phyloP scores from a whole-genome alignment of 2,329 filamentous ascomycete genomes.

The Ceratocystis harringtonii region DNA sequence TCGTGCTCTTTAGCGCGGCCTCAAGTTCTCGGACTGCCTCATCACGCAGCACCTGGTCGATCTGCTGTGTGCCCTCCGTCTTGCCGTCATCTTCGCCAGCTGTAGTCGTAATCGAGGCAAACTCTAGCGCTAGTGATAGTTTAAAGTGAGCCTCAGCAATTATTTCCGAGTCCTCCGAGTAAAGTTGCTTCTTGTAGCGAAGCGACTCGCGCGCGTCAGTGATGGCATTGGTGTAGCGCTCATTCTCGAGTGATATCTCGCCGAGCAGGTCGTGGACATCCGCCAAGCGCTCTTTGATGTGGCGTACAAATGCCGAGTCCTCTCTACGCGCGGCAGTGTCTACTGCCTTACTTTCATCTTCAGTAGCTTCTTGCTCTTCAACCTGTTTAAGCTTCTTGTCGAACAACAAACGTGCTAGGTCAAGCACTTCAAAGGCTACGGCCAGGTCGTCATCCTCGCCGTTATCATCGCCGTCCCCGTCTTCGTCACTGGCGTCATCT shows the following conservation, averaged over 20 bases:
- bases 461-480: slow-evolving; percentile 35
- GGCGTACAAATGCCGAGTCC: slow-evolving; percentile 32
- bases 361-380: slow-evolving; percentile 15
- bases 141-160: slow-evolving; percentile 95
- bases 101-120: slow-evolving; percentile 60
- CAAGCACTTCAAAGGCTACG: slow-evolving; percentile 70
- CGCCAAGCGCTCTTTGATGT: slow-evolving; percentile 71
- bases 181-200: slow-evolving; percentile 62
- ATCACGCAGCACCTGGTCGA: slow-evolving; percentile 55
- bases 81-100: slow-evolving; percentile 35
- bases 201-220: slow-evolving; percentile 66
- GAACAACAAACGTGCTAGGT: slow-evolving; percentile 57
- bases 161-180: slow-evolving; percentile 64
- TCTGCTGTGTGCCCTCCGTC: slow-evolving; percentile 31
- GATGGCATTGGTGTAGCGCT: slow-evolving; percentile 75
- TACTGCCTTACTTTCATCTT: slow-evolving; percentile 22
- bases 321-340: slow-evolving; percentile 27
- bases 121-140: slow-evolving; percentile 85
- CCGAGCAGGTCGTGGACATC: slow-evolving; percentile 90
- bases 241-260: slow-evolving; percentile 94
- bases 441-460: slow-evolving; percentile 55
- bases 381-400: slow-evolving; percentile 36
- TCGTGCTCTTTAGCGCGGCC: slow-evolving; percentile 57
- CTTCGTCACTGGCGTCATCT: slow-evolving; percentile 27
- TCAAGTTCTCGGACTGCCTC: slow-evolving; percentile 59